Base-by-base conservation (phyloP, 768 basidiomycete species). In the Xerocomellus chrysenteron region DNA sequence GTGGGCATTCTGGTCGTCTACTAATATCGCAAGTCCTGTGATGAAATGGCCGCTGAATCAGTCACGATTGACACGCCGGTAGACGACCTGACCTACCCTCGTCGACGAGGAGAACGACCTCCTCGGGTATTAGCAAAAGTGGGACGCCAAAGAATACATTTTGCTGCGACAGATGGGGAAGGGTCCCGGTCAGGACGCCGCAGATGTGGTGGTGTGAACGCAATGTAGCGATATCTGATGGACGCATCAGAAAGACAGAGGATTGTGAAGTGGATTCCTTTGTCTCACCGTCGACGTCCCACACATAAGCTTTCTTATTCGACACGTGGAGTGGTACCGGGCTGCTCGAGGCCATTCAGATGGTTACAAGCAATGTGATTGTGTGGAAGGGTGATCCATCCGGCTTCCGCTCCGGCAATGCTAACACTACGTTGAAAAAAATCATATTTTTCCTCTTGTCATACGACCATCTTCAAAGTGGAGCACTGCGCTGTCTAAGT, bases 91-190 rank as follows among this genome's bases (percentile, higher is more conserved):
- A 24, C 36, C 17, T 56, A 93, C 97, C 84, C 58, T 90, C 89
- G 61, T 88, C 81, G 14, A 98, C 83, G 7, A 98, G 84, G 33
- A 95, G 78, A 12, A 91, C 92, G 10, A 87, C 92, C 68, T 98
- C 97, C 72, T 99, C 97, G 0, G 93, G 92, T 73, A 92, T 83
- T 2, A 98, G 76, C 9, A 91, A 76, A 7, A 97, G 77, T 1
- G 97, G 97, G n/a, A 94, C 75, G 8, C 97, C 97, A 35, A 99
- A 78, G 68, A 99, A 99, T 3, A 90, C 84, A 76, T 99, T 99
- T 73, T 99, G 97, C 65, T 98, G 95, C 2, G 94, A 87, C 1
- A 98, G 80, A 68, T 94, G 93, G 2, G 97, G 95, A 14, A 99
- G 82, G 1, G 97, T 98, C 0, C 97, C 97, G 1, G 85, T 81